Evolutionary conservation across 192 early-diverging fungal species (phyloP), one percentile per base, ranked within the genome.

Genomic region (Podila horticola): DNA sequence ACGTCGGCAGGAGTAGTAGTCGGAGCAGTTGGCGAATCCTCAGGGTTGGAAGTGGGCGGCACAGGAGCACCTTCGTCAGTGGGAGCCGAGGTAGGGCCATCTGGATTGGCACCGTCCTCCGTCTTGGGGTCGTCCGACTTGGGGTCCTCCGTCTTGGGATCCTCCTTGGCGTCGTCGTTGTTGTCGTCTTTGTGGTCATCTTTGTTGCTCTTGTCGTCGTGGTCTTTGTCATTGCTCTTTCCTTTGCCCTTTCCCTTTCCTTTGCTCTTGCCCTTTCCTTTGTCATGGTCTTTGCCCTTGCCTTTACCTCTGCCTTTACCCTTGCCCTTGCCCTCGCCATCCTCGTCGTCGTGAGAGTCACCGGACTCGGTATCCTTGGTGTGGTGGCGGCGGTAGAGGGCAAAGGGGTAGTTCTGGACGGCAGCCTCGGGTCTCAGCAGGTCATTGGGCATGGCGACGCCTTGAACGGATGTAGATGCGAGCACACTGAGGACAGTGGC

Each of bases 401-500:
- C 34, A 13, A 20, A 6, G n/a, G 51, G 5, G 2, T 58, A 8
- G 61, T 22, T 11, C 19, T 5, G 15, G 6, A 22, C 12, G 13
- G 59, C 67, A 24, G 36, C 10, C 4, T 75, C 22, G 19, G 52
- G 67, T 6, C 20, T 55, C 50, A 59, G 31, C 3, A 75, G 29
- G 13, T 11, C 36, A 9, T 11, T n/a, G 52, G 8, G 4, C 15
- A 69, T 28, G 22, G 36, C 62, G 5, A 61, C 41, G 13, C 61
- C 74, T 9, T 58, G 11, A 30, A 75, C 61, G 10, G 64, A 64
- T 13, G 66, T 52, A 29, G 67, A 55, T 2, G 51, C 74, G 17
- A 75, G 66, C n/a, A 75, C 61, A 13, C 74, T 58, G 51, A 75
- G 15, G 12, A 69, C 50, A 24, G 74, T 58, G 12, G 62, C 52